Percentiles rank a stretch among this genome's conserved stretches.
Evolutionary conservation across 768 basidiomycete species (phyloP).

Genomic region (Psilocybe cubensis): DNA sequence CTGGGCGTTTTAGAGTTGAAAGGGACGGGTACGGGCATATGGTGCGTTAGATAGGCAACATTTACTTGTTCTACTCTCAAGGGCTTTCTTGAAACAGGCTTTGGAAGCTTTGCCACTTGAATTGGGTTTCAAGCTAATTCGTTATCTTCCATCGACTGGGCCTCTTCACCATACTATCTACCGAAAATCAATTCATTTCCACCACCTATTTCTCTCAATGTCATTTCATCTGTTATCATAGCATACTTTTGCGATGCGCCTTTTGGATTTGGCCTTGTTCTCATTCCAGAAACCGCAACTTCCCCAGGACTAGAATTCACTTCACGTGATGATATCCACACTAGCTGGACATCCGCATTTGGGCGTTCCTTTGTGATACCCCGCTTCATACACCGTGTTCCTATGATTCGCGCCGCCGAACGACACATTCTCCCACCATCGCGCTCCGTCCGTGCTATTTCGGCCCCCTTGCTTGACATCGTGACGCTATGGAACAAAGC

Average conservation of each 20-base stretch:
- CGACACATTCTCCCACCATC: slow-evolving; percentile 21
- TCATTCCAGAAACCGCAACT: background rate
- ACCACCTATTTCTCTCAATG: background rate
- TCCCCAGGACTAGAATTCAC: background rate
- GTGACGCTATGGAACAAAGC: slow-evolving; percentile 35
- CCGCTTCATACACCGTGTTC: slow-evolving; percentile 8
- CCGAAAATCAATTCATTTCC: background rate
- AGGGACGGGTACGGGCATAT: background rate
- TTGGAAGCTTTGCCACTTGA: background rate
- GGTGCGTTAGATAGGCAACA: background rate
- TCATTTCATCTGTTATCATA: background rate
- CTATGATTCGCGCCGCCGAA: background rate
- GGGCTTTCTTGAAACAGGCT: background rate
- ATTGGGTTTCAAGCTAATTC: background rate
- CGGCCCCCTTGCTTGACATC: slow-evolving; percentile 13
- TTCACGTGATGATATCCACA: slow-evolving; percentile 19
- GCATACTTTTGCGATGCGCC: slow-evolving; percentile 6
- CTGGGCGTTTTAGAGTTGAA: background rate
- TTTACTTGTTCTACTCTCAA: background rate
- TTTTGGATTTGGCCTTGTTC: slow-evolving; percentile 21
- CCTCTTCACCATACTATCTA: background rate
- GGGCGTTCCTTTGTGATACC: slow-evolving; percentile 17
- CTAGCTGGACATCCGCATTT: slow-evolving; percentile 17
- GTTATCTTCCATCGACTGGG: background rate
- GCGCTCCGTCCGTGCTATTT: slow-evolving; percentile 7